A percentile compares a stretch with the other conserved stretches of the same genome.
These are phyloP conservation scores for Cladophialophora yegresii DNA, from an alignment of 2,329 filamentous ascomycete genomes.

Conservation along the genomic window DNA sequence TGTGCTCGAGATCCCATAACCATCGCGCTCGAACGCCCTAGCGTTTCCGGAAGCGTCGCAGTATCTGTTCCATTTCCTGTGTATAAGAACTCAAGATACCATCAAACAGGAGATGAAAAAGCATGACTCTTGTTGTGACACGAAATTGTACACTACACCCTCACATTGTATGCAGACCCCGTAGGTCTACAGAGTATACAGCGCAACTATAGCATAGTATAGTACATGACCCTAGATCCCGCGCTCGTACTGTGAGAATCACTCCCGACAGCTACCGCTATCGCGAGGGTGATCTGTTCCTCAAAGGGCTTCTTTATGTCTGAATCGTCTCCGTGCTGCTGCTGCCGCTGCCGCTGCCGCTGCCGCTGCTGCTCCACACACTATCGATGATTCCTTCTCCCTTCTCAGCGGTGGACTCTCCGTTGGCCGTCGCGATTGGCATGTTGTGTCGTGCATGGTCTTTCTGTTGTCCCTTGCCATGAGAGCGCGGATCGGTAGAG, in stretches of 20 bases:
- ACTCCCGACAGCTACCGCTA: not conserved
- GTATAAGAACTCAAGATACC: not conserved
- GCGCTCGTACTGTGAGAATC: not conserved
- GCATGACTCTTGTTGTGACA: not conserved
- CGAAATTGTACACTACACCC: not conserved
- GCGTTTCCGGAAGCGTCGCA: not conserved
- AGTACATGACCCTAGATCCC: not conserved
- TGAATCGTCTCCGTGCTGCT: not conserved
- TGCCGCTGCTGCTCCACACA: not conserved
- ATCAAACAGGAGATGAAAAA: not conserved
- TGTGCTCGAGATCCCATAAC: not conserved
- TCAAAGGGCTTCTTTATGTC: not conserved
- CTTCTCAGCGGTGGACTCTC: not conserved
- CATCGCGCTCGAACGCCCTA: not conserved
- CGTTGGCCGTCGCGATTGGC: not conserved
- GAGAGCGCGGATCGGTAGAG: no score
- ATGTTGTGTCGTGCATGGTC: not conserved
- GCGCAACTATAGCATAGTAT: no score
- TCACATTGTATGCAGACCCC: not conserved
- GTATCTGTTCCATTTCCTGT: not conserved
- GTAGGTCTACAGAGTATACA: not conserved
- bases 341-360: no score
- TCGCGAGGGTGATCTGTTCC: not conserved
- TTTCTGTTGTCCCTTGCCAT: no score
- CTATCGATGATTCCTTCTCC: not conserved